Evolutionary conservation across 2,329 filamentous ascomycete genomes (phyloP).

Genomic region (Penicillium sp.): DNA sequence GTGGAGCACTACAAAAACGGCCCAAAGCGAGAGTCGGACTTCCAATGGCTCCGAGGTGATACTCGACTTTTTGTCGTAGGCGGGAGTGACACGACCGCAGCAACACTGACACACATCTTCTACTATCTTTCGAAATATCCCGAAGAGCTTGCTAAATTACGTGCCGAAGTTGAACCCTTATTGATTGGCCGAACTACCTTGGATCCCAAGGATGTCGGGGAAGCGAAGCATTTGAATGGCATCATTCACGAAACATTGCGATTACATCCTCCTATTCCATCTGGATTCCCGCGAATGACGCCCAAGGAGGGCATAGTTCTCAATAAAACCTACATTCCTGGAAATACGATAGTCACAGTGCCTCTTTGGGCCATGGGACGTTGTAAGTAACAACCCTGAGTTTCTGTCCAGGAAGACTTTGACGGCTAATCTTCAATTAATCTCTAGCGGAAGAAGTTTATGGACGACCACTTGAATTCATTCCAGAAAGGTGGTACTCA

Average conservation of each 20-base stretch:
- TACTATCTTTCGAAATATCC: not conserved
- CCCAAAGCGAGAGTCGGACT: not conserved
- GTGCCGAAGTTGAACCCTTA: not conserved
- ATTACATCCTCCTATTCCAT: conserved; percentile 44
- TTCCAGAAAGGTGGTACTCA: conserved; percentile 1
- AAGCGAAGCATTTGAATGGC: conserved; percentile 37
- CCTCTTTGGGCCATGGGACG: not conserved
- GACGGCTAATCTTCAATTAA: not conserved
- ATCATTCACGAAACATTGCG: conserved; percentile 47
- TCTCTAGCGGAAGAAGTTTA: conserved; percentile 1
- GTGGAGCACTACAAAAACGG: not conserved
- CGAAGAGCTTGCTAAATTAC: not conserved
- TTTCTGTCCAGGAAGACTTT: too few relatives aligned
- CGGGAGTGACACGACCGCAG: not conserved
- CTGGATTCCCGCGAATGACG: conserved; percentile 40
- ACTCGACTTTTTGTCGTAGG: not conserved
- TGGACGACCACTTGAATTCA: not conserved
- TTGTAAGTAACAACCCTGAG: not conserved
- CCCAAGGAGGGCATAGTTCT: conserved; percentile 40
- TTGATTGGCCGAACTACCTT: not conserved
- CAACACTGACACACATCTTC: not conserved
- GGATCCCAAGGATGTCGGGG: conserved; percentile 4
- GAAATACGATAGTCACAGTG: conserved; percentile 5
- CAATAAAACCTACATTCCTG: conserved; percentile 34
- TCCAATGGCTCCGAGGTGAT: not conserved